These are phyloP conservation scores for Fusarium transvaalense DNA, from an alignment of 2,329 filamentous ascomycete species.

Conservation along the genomic window DNA sequence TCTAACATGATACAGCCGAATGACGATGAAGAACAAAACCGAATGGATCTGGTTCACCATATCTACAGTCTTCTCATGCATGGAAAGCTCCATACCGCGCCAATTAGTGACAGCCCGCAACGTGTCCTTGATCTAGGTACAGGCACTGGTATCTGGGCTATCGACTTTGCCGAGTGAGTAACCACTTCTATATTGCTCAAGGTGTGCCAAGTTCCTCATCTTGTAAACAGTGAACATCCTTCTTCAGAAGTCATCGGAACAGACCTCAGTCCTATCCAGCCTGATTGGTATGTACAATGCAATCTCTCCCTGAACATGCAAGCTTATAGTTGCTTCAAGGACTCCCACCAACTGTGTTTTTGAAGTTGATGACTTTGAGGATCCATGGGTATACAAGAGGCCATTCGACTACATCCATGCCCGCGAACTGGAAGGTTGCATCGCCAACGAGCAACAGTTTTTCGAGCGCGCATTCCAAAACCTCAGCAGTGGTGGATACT, in stretches of 20 bases:
- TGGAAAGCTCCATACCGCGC: constrained; percentile 25
- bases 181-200: fast-evolving
- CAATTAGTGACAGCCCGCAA: constrained; percentile 11
- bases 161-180: constrained; percentile 38
- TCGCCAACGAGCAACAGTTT: constrained; percentile 28
- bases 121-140: constrained; percentile 34
- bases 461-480: constrained; percentile 23
- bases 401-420: constrained; percentile 38
- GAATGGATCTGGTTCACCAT: constrained; percentile 37
- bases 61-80: constrained; percentile 29
- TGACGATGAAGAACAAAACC: constrained; percentile 31
- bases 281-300: constrained; percentile 18
- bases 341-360: constrained; percentile 30
- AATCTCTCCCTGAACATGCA: fast-evolving
- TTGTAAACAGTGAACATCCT: constrained; percentile 16
- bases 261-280: constrained; percentile 38
- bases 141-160: constrained; percentile 36
- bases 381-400: constrained; percentile 30
- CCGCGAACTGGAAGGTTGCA: constrained; percentile 37
- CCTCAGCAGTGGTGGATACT: constrained; percentile 27
- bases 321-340: background rate
- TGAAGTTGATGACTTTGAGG: constrained; percentile 36
- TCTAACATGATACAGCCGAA: constrained; percentile 14
- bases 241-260: constrained; percentile 38
- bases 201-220: background rate